Conservation (phyloP, 768 basidiomycete genomes). For the Mycena metata region DNA sequence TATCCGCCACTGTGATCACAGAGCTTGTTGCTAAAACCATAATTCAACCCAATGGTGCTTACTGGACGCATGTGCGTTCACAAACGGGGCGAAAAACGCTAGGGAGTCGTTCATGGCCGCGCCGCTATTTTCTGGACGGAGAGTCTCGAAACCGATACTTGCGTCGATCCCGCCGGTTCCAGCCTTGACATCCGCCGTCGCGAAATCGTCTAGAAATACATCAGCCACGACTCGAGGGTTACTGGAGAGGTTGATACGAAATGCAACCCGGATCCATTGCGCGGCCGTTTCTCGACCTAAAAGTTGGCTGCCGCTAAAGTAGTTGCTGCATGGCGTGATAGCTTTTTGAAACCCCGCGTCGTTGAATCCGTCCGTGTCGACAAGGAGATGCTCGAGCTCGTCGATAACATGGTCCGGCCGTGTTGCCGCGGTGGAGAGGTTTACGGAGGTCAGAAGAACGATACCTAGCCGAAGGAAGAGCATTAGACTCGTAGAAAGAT, state of each 20-base stretch:
- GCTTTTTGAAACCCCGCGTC: conserved; percentile 33
- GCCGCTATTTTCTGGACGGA: conserved; percentile 37
- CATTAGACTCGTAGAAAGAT: too few species aligned
- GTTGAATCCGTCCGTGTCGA: conserved; percentile 38
- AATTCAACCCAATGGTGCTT: too few species aligned
- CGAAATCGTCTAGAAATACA: conserved; percentile 38
- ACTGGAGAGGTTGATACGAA: conserved; percentile 19
- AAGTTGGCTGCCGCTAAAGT: conserved; percentile 35
- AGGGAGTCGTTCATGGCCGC: conserved; percentile 37
- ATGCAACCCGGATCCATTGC: conserved; percentile 37
- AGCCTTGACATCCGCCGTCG: conserved; percentile 37
- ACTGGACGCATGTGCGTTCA: conserved; percentile 30
- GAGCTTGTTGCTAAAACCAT: too few species aligned
- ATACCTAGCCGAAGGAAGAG: too few species aligned
- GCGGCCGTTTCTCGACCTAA: conserved; percentile 36
- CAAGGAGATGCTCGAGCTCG: conserved; percentile 39
- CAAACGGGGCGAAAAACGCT: conserved; percentile 32
- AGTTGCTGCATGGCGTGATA: conserved; percentile 37
- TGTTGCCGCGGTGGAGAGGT: not conserved
- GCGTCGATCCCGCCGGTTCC: conserved; percentile 45
- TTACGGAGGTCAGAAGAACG: too few species aligned
- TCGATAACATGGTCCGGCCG: conserved; percentile 19
- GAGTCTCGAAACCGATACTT: conserved; percentile 42
- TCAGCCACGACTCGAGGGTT: too few species aligned
- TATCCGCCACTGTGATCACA: conserved; percentile 42